These are phyloP conservation scores for Medicago ruthenica DNA, from an alignment of 306 rosid species.

Conservation along the genomic window DNA sequence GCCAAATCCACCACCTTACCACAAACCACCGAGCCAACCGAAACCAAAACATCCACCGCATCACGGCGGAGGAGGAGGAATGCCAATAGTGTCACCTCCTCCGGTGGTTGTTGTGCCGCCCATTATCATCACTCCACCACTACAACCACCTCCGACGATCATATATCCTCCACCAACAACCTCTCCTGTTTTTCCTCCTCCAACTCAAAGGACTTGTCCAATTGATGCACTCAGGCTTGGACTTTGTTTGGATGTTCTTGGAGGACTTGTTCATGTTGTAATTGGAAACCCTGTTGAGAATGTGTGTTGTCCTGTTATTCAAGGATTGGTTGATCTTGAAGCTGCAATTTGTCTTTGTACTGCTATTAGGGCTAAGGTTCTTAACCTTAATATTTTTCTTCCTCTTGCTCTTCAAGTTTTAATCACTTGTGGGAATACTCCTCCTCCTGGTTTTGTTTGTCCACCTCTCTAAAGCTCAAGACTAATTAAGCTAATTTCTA, in stretches of 20 bases:
- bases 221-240: conserved; percentile 79
- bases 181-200: conserved; percentile 46
- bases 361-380: conserved; percentile 70
- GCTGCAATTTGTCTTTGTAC: conserved; percentile 94
- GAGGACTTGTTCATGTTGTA: conserved; percentile 81
- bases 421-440: conserved; percentile 75
- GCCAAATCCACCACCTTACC: conserved; percentile 52
- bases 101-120: conserved; percentile 52
- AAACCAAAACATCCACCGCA: conserved; percentile 64
- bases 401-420: conserved; percentile 88
- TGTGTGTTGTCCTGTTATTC: conserved; percentile 80
- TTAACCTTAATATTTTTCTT: conserved; percentile 72
- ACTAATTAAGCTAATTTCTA: background rate
- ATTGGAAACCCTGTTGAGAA: conserved; percentile 74
- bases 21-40: conserved; percentile 45
- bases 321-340: conserved; percentile 84
- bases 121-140: conserved; percentile 59
- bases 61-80: conserved; percentile 44
- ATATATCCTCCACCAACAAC: conserved; percentile 58
- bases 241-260: conserved; percentile 81
- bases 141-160: conserved; percentile 64
- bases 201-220: conserved; percentile 59
- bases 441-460: conserved; percentile 92
- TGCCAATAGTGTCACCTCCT: conserved; percentile 51
- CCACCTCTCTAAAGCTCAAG: conserved; percentile 60